Evolutionary conservation across 805 yeast species (phyloP).

Genomic region (Suhomyces vadensis): DNA sequence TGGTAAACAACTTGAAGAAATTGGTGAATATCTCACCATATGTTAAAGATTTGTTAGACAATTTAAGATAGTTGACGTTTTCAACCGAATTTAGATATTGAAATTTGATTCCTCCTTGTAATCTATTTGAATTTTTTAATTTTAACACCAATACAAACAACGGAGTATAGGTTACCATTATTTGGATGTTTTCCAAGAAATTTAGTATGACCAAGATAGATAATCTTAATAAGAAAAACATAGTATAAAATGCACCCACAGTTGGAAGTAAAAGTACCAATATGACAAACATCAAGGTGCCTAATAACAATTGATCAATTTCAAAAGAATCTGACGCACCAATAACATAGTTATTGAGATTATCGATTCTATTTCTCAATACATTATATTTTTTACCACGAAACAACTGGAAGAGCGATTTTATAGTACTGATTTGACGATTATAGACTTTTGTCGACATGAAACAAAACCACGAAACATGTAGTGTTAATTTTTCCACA

Average conservation of each 20-base stretch:
- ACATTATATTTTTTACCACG: conserved; percentile 87
- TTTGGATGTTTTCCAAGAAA: conserved; percentile 56
- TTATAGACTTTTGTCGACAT: conserved; percentile 77
- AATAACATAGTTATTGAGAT: conserved; percentile 51
- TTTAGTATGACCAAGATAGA: conserved; percentile 50
- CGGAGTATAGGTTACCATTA: conserved; percentile 81
- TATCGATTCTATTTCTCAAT: conserved; percentile 82
- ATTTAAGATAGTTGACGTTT: conserved; percentile 25
- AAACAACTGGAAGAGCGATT: conserved; percentile 78
- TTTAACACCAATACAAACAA: conserved; percentile 78
- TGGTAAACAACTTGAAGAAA: conserved; percentile 29
- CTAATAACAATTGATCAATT: conserved; percentile 81
- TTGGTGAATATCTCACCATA: conserved; percentile 35
- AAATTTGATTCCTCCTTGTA: conserved; percentile 54
- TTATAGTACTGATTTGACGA: conserved; percentile 67
- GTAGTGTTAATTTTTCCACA: conserved; percentile 62
- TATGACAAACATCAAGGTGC: conserved; percentile 84
- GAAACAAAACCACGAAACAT: conserved; percentile 72
- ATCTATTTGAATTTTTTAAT: conserved; percentile 70
- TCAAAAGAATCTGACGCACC: conserved; percentile 49
- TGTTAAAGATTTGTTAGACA: conserved; percentile 41
- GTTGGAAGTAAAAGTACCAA: conserved; percentile 83
- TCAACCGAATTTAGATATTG: conserved; percentile 17
- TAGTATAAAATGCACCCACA: conserved; percentile 75
- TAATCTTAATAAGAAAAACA: conserved; percentile 65